Conservation (phyloP, 805 yeast genomes). For the Wickerhamomyces bovis region DNA sequence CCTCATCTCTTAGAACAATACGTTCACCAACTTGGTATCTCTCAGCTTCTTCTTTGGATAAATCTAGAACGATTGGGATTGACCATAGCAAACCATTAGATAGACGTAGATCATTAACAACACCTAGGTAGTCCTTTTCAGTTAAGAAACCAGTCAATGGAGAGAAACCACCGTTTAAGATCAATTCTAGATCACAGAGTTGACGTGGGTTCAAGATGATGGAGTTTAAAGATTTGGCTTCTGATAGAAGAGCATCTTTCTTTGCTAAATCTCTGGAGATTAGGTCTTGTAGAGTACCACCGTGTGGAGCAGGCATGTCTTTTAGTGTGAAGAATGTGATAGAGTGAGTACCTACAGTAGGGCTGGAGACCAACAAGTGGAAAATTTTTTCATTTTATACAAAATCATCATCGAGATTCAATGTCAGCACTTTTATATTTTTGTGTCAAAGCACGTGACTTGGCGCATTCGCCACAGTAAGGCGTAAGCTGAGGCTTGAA, state of each 20-base stretch:
- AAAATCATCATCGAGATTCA: neutral
- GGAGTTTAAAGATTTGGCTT: constrained; percentile 43
- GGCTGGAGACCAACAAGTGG: neutral
- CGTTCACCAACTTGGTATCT: constrained; percentile 49
- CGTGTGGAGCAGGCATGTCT: constrained; percentile 81
- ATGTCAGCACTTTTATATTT: neutral
- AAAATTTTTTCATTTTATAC: neutral
- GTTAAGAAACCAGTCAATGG: constrained; percentile 65
- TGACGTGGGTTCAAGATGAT: constrained; percentile 74
- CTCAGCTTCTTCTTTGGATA: constrained; percentile 41
- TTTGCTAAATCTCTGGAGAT: constrained; percentile 71
- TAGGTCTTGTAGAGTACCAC: constrained; percentile 83
- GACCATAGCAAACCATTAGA: constrained; percentile 80
- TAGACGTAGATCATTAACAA: constrained; percentile 63
- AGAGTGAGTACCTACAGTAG: neutral
- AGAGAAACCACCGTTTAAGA: constrained; percentile 90
- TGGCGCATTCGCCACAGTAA: neutral
- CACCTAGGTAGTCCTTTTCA: constrained; percentile 58
- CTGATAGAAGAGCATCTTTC: constrained; percentile 48
- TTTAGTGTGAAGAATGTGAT: neutral
- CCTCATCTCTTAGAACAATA: constrained; percentile 73
- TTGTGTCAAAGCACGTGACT: neutral
- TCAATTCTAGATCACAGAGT: constrained; percentile 87
- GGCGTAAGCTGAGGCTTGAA: neutral
- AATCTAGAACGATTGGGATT: constrained; percentile 88